Conservation (phyloP, 192 early-diverging fungal species). For the Coemansia sp. region DNA sequence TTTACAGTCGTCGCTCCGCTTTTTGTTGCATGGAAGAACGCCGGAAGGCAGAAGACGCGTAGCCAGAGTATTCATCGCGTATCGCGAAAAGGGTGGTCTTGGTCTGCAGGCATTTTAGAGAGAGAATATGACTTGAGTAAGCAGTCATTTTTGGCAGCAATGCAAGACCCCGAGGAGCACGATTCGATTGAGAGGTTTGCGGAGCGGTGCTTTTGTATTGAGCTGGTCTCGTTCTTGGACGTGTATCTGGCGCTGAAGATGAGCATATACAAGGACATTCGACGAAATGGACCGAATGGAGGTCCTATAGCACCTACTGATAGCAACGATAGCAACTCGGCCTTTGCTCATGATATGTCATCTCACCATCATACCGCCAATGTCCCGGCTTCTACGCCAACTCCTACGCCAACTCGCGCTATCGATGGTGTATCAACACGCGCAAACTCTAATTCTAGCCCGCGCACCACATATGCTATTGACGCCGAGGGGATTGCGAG, state of each 20-base stretch:
- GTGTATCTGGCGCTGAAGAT: conserved; percentile 20
- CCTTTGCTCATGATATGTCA: background rate
- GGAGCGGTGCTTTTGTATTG: conserved; percentile 27
- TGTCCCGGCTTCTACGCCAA: background rate
- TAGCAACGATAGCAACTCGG: background rate
- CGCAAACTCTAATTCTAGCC: background rate
- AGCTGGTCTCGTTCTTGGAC: conserved; percentile 27
- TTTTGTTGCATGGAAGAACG: conserved; percentile 6
- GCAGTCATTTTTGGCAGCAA: conserved; percentile 21
- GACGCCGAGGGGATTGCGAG: background rate
- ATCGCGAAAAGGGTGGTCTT: conserved; percentile 7
- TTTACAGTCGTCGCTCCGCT: conserved; percentile 13
- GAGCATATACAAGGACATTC: conserved; percentile 9
- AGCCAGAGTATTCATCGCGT: background rate
- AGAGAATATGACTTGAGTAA: conserved; percentile 16
- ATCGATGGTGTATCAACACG: background rate
- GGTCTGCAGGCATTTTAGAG: conserved; percentile 8
- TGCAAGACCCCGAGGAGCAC: conserved; percentile 24
- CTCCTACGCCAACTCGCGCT: background rate
- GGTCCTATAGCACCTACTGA: background rate
- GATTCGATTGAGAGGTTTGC: conserved; percentile 16
- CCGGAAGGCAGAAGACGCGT: background rate
- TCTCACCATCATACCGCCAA: background rate
- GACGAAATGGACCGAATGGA: background rate
- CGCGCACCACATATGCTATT: background rate